phyloP scores from a whole-genome alignment of 2,329 filamentous ascomycete genomes.

The Calonectria honghensis region DNA sequence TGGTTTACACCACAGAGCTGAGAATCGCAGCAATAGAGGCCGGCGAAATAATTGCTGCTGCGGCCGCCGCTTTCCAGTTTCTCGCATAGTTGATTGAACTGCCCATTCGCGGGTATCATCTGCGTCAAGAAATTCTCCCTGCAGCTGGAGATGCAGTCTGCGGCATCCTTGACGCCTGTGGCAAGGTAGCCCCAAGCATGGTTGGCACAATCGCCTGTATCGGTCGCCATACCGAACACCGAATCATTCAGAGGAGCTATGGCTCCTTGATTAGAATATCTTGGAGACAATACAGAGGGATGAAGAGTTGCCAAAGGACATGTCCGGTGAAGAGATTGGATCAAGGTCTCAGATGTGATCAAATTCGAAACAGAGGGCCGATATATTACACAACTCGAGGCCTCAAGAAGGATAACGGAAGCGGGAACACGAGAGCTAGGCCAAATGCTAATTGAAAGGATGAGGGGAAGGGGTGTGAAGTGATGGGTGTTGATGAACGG shows the following conservation, averaged over 20 bases:
- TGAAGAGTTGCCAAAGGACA: constrained; percentile 40
- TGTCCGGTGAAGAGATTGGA: constrained; percentile 36
- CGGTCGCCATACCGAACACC: background rate
- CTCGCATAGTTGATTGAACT: constrained; percentile 59
- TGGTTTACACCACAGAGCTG: constrained; percentile 69
- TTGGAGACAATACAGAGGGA: constrained; percentile 6
- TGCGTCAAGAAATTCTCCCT: constrained; percentile 57
- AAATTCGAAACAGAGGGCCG: constrained; percentile 48
- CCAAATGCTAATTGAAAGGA: constrained; percentile 6
- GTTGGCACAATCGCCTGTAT: constrained; percentile 46
- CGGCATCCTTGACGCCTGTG: constrained; percentile 56
- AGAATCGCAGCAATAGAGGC: constrained; percentile 72
- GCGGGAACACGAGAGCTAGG: background rate
- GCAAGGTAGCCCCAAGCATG: constrained; percentile 57
- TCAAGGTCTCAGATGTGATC: constrained; percentile 49
- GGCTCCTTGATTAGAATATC: constrained; percentile 1
- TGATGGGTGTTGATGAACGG: constrained; percentile 42
- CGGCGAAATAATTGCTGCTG: constrained; percentile 60
- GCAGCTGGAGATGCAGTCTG: constrained; percentile 60
- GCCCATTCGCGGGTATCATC: constrained; percentile 54
- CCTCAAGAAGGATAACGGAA: constrained; percentile 30
- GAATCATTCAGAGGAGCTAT: constrained; percentile 37
- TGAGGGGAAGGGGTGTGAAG: constrained; percentile 11
- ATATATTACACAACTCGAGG: constrained; percentile 20
- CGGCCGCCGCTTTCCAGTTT: constrained; percentile 54